Evolutionary conservation across 2,329 filamentous ascomycete genomes (phyloP), one percentile per base, ranked within the genome.

Genomic region (Blastomyces parvus): DNA sequence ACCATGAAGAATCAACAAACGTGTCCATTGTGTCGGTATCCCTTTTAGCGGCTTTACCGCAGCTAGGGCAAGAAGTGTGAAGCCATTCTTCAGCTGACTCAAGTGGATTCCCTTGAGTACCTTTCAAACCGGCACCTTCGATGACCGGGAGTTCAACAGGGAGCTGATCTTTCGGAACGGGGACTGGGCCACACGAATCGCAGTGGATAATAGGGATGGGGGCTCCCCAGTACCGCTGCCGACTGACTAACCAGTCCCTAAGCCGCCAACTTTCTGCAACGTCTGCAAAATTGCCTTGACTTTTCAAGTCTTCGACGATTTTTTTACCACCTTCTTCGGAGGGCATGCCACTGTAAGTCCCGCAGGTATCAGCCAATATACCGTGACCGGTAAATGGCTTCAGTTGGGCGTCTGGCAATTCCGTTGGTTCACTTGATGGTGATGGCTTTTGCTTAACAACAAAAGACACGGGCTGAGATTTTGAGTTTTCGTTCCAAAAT

Each of bases 21-120:
- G 91, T 96, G 74, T 96, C 91, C 91, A 96, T 96, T 2, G 91
- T 96, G 73, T 96, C 91, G 0, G 91, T 96, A 67, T 96, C 91
- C 66, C 91, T 84, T 72, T 86, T 88, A 7, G 90, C 91, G 30
- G 84, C 77, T 1, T 83, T 81, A 19, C 82, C 78, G 70, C 91
- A 96, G 58, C 70, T 76, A 25, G 91, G 91, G 71, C 91, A 96
- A 2, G 80, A 74, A 0, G 86, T 89, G 69, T 91, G 85, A 56
- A 90, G 81, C 86, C 90, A 96, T 8, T 88, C 84, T 14, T 85
- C 77, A 1, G 86, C 85, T 25, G 84, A 82, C 67, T 89, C 88
- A 22, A 96, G 80, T 0, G 90, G 89, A 69, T 93, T 96, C 0
- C 91, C 91, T 17, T 82, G 82, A 69, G 86, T 87, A 1, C 85